phyloP scores from a whole-genome alignment of 2,329 filamentous ascomycete species.

The Aspergillus unguis region DNA sequence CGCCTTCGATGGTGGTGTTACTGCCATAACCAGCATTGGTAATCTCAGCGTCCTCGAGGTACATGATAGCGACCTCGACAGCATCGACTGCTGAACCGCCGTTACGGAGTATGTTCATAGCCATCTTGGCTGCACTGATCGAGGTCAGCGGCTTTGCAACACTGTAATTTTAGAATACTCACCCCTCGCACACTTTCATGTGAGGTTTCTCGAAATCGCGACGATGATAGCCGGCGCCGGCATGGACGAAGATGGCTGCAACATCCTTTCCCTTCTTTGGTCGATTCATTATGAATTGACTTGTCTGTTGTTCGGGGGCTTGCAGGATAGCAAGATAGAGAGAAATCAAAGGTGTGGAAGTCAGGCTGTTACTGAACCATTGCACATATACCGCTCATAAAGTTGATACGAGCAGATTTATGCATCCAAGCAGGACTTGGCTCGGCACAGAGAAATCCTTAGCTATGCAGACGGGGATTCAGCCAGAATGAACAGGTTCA shows the following conservation, averaged over 20 bases:
- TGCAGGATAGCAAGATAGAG: neutral
- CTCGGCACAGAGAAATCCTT: neutral
- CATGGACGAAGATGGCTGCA: constrained; percentile 89
- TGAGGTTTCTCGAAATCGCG: constrained; percentile 79
- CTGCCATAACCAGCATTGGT: constrained; percentile 97
- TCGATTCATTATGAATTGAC: constrained; percentile 28
- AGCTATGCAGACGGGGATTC: neutral
- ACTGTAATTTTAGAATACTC: constrained; percentile 39
- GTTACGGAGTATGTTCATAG: constrained; percentile 74
- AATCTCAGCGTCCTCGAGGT: constrained; percentile 89
- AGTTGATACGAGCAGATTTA: neutral
- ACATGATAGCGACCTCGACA: constrained; percentile 80
- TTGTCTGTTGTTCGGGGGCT: neutral
- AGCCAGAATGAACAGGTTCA: neutral
- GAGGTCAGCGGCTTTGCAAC: constrained; percentile 6
- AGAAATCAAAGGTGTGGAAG: neutral
- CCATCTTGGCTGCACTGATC: constrained; percentile 72
- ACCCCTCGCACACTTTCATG: constrained; percentile 84
- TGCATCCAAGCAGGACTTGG: constrained; percentile 1
- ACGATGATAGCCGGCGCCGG: constrained; percentile 92
- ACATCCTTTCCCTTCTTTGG: constrained; percentile 46
- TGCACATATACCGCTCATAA: constrained; percentile 1
- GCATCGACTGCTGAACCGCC: constrained; percentile 82
- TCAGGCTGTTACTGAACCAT: constrained; percentile 1
- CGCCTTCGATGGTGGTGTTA: constrained; percentile 85